Conservation (phyloP, 768 basidiomycete genomes). For the Chiua virens region DNA sequence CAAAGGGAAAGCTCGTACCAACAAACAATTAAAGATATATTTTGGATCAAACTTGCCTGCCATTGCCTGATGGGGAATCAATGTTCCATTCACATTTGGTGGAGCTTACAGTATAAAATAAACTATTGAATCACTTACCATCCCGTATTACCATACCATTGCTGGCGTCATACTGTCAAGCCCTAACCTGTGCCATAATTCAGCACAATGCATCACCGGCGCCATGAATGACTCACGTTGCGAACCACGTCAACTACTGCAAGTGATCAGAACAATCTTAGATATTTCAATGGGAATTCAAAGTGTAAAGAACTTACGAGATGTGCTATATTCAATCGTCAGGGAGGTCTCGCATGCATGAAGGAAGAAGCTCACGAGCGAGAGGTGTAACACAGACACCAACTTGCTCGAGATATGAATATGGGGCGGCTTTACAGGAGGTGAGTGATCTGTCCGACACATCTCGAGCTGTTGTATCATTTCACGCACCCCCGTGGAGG, state of each 20-base stretch:
- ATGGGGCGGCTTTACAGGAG: background rate
- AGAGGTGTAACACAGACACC: constrained; percentile 9
- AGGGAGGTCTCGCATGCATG: no score
- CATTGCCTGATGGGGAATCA: background rate
- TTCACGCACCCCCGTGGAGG: no score
- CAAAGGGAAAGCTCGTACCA: background rate
- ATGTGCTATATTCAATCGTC: background rate
- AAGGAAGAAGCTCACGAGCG: constrained; percentile 6
- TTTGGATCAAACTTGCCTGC: background rate
- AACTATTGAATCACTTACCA: constrained; percentile 1
- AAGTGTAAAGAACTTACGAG: constrained; percentile 1
- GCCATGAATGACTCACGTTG: background rate
- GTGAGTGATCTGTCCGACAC: no score
- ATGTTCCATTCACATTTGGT: background rate
- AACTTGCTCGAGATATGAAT: constrained; percentile 1
- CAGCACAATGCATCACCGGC: no score
- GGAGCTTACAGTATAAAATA: constrained; percentile 1
- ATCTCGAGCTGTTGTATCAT: no score
- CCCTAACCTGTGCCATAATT: background rate
- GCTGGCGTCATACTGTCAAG: background rate
- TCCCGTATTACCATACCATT: constrained; percentile 1
- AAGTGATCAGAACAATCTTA: background rate
- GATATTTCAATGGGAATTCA: background rate
- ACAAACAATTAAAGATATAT: background rate
- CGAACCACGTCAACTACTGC: background rate